Evolutionary conservation across 306 rosid genomes (phyloP), one percentile per base, ranked within the genome.

Genomic region (Arachis hypogaea): DNA sequence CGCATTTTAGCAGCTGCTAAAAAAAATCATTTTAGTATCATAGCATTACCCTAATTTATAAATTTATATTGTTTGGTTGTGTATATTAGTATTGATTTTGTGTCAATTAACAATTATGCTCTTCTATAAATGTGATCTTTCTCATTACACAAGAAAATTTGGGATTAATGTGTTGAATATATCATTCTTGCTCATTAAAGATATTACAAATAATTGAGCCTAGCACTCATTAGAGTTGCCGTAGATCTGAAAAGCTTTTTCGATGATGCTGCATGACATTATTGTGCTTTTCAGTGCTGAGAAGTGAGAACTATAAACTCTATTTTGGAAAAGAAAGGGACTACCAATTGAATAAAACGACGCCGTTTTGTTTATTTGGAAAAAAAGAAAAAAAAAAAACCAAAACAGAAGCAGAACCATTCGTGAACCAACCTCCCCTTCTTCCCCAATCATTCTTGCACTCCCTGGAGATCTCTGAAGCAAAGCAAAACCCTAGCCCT

Each of bases 41-140:
- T 22, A 22, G 28, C 28, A 22, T 22, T 22, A 22, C 28, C 28
- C 28, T 22, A 22, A 22, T 22, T 22, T 22, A 22, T 22, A 22
- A 38, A 7, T 46, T 11, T 43, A 65, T 33, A 40, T 63, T 12
- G 40, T 69, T 73, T 57, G 66, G 66, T n/a, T 41, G 72, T 57
- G 12, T 70, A n/a, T 67, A 51, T 12, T 71, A 50, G 38, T 62
- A 54, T 65, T 42, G 18, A 46, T 60, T 52, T 22, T 57, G 2
- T 55, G 63, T 66, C 22, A 42, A 59, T 22, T 22, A 22, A 22
- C 28, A 22, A 22, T 71, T 81, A 42, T 81, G 61, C 65, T 60
- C 38, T 59, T 29, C 69, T 69, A 58, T 68, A 52, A 41, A 3
- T 40, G 49, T 59, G 52, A 38, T 55, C 38, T 40, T 40, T 68